Base-by-base conservation (phyloP, 2,329 filamentous ascomycete genomes). In the Fusarium robinianum region DNA sequence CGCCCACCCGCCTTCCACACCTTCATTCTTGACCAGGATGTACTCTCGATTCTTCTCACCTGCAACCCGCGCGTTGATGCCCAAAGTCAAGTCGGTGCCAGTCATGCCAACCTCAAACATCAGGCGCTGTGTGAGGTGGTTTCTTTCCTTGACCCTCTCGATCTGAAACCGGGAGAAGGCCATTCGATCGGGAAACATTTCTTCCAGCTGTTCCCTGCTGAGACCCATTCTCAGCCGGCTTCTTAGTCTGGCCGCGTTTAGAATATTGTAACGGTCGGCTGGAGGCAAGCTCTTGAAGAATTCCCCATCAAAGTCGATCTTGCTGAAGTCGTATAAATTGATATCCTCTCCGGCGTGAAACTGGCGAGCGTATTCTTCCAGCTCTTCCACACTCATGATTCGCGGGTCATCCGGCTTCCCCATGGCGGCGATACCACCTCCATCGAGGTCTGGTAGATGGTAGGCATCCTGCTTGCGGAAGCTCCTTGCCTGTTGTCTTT, bases 151-250 rank as follows among this genome's bases (percentile, higher is more conserved):
- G 8, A 97, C 95, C 45, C 94, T 78, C 64, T 97, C 94, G 45
- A 99, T 96, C 68, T 99, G 94, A 63, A 99, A 99, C 49, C 79
- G 86, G 1, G 91, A 96, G 63, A 99, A 99, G 1, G 87, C 94
- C 90, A 99, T 96, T 17, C 94, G 83, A 65, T 99, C 87, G 0
- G 94, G 92, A 65, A 99, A 99, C 94, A 99, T 99, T 31, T 78
- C 81, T 57, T 97, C 91, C 10, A 99, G 72, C 68, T 99, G 94
- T 54, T 99, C 92, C 68, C 97, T 97, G 43, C 89, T 95, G 60
- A 96, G 81, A 0, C 94, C 94, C 92, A 99, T 96, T 64, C 94
- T 83, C 61, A 99, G 75, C 39, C 94, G 80, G 66, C 90, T 96
- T 43, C 94, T 78, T 49, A 99, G 66, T 49, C 94, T 80, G 2